Conservation (phyloP, 2,329 filamentous ascomycete genomes). For the Pseudocercospora eumusae region DNA sequence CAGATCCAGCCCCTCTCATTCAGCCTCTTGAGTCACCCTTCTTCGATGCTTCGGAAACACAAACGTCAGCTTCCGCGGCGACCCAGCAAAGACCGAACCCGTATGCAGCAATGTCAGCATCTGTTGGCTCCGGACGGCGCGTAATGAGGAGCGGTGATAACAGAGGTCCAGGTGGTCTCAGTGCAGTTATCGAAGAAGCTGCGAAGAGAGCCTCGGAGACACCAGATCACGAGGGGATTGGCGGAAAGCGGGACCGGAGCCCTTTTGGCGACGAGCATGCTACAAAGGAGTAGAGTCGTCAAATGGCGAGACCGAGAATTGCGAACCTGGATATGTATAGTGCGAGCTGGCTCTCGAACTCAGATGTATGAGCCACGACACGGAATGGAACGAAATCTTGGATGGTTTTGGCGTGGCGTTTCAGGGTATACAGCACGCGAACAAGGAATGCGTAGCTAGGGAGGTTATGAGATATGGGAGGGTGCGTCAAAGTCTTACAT, state of each 20-base stretch:
- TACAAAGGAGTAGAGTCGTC: constrained; percentile 17
- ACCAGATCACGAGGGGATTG: constrained; percentile 32
- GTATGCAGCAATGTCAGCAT: constrained; percentile 43
- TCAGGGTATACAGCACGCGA: constrained; percentile 1
- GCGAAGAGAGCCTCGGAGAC: constrained; percentile 43
- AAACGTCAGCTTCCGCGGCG: constrained; percentile 22
- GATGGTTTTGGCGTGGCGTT: constrained; percentile 8
- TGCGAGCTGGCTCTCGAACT: constrained; percentile 6
- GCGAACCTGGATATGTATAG: neutral
- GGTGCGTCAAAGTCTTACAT: neutral
- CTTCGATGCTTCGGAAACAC: constrained; percentile 38
- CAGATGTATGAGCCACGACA: constrained; percentile 8
- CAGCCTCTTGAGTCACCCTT: constrained; percentile 38
- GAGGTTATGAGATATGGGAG: neutral
- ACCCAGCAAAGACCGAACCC: constrained; percentile 38
- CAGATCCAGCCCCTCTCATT: constrained; percentile 25
- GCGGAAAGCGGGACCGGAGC: constrained; percentile 35
- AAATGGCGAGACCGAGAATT: neutral
- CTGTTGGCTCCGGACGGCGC: constrained; percentile 29
- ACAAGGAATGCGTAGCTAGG: neutral
- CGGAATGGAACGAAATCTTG: constrained; percentile 6
- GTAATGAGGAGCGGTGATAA: constrained; percentile 19
- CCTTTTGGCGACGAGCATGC: constrained; percentile 40
- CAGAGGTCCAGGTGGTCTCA: constrained; percentile 38
- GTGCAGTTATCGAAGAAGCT: constrained; percentile 51